Percentiles rank a stretch among this genome's conserved stretches.
phyloP scores from a whole-genome alignment of 2,329 filamentous ascomycete species.

The Curvularia lunata region DNA sequence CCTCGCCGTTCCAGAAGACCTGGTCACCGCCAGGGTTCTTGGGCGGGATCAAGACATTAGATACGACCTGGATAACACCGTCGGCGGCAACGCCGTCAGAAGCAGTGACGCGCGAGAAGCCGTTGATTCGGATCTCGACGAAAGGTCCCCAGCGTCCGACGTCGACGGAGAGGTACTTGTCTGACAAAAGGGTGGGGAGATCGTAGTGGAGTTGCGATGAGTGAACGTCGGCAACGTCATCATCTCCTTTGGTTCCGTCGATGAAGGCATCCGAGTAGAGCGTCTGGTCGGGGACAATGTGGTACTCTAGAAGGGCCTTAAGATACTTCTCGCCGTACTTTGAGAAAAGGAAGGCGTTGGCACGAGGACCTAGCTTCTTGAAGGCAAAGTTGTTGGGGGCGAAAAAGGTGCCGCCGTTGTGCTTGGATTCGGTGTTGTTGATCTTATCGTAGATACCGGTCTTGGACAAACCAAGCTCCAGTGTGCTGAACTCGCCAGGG shows the following conservation, averaged over 20 bases:
- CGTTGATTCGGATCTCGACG: conserved; percentile 77
- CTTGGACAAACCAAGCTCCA: conserved; percentile 75
- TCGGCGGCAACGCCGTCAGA: conserved; percentile 76
- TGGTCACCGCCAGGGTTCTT: conserved; percentile 53
- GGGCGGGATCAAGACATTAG: conserved; percentile 77
- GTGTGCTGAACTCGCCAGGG: conserved; percentile 77
- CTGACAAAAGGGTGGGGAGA: conserved; percentile 73
- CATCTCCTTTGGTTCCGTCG: conserved; percentile 48
- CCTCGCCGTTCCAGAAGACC: conserved; percentile 53
- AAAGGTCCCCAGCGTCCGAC: conserved; percentile 71
- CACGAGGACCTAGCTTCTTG: conserved; percentile 69
- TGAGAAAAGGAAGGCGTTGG: conserved; percentile 88
- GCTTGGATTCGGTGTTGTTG: conserved; percentile 56
- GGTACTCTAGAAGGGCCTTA: conserved; percentile 78
- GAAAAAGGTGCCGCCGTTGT: conserved; percentile 76
- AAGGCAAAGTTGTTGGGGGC: conserved; percentile 85
- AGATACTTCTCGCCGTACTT: conserved; percentile 76
- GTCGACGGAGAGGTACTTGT: conserved; percentile 72
- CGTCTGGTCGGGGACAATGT: conserved; percentile 74
- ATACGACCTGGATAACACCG: conserved; percentile 81
- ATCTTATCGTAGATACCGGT: conserved; percentile 71
- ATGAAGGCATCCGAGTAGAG: conserved; percentile 87
- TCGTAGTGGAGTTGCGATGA: conserved; percentile 67
- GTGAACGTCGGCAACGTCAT: conserved; percentile 21
- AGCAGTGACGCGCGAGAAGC: conserved; percentile 68